A percentile compares a stretch with the other conserved stretches of the same genome.
These are phyloP conservation scores for Aspergillus ibericus DNA, from an alignment of 2,329 filamentous ascomycete genomes.

Conservation along the genomic window DNA sequence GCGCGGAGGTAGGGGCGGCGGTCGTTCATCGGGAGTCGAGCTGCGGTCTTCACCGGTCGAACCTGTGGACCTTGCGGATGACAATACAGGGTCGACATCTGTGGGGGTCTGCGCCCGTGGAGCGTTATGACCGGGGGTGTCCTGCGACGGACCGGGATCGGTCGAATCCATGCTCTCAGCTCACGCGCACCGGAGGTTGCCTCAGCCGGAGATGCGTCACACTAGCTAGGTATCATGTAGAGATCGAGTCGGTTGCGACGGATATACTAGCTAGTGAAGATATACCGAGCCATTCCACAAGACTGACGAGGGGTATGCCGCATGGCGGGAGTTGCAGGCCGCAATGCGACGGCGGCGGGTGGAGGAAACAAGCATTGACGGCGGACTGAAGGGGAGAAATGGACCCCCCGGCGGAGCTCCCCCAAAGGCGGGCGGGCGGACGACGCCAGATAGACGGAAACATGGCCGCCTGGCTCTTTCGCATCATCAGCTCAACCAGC, in stretches of 20 bases:
- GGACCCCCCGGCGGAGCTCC: neutral
- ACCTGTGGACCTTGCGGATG: constrained; percentile 19
- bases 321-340: neutral
- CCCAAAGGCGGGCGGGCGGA: constrained; percentile 3
- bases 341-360: neutral
- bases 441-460: constrained; percentile 8
- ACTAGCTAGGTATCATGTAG: neutral
- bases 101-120: neutral
- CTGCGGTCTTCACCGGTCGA: constrained; percentile 18
- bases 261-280: neutral
- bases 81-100: constrained; percentile 9
- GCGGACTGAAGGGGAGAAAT: neutral
- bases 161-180: constrained; percentile 14
- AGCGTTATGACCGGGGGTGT: constrained; percentile 1
- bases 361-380: neutral
- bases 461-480: constrained; percentile 2
- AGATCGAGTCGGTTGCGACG: neutral
- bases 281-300: neutral
- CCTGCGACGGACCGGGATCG: constrained; percentile 7
- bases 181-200: constrained; percentile 12
- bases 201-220: constrained; percentile 2
- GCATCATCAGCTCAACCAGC: constrained; percentile 1
- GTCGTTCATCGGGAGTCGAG: constrained; percentile 34
- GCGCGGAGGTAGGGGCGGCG: constrained; percentile 50
- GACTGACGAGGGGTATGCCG: neutral